These are phyloP conservation scores for Endogone sp. DNA, from an alignment of 192 early-diverging fungal genomes.

Conservation along the genomic window DNA sequence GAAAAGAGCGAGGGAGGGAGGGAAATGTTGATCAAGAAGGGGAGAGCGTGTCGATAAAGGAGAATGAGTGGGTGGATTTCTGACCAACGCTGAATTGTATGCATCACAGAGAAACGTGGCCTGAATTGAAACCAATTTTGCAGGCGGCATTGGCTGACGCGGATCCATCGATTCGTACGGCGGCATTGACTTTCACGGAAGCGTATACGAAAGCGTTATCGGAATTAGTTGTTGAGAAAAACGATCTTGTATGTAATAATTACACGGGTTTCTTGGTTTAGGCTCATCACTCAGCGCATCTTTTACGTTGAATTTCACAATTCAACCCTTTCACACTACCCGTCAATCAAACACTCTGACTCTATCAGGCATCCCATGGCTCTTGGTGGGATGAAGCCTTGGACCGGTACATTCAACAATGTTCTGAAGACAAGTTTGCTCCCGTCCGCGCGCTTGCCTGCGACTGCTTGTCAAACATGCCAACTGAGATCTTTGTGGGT, in stretches of 20 bases:
- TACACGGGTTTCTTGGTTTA: neutral
- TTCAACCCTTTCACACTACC: neutral
- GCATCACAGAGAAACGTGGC: conserved; percentile 22
- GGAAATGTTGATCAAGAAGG: neutral
- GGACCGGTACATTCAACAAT: conserved; percentile 36
- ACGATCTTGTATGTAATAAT: neutral
- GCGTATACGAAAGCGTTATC: conserved; percentile 31
- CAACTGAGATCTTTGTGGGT: conserved; percentile 30
- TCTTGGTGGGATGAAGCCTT: conserved; percentile 39
- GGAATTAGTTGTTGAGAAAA: neutral
- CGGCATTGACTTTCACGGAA: conserved; percentile 35
- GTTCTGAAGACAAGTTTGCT: conserved; percentile 28
- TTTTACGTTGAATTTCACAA: too few species aligned
- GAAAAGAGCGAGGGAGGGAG: neutral
- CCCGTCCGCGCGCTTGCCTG: conserved; percentile 38
- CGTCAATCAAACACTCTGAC: too few species aligned
- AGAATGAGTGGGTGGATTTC: too few species aligned
- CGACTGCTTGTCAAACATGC: conserved; percentile 43
- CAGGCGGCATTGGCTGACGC: conserved; percentile 5
- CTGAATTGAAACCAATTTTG: conserved; percentile 20
- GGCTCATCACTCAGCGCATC: too few species aligned
- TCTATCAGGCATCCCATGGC: neutral
- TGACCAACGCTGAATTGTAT: too few species aligned
- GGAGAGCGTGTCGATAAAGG: too few species aligned
- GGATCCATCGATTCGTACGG: conserved; percentile 33